A percentile compares a stretch with the other conserved stretches of the same genome.
Evolutionary conservation across 2,329 filamentous ascomycete genomes (phyloP).

Genomic region (Aschersonia sp.): DNA sequence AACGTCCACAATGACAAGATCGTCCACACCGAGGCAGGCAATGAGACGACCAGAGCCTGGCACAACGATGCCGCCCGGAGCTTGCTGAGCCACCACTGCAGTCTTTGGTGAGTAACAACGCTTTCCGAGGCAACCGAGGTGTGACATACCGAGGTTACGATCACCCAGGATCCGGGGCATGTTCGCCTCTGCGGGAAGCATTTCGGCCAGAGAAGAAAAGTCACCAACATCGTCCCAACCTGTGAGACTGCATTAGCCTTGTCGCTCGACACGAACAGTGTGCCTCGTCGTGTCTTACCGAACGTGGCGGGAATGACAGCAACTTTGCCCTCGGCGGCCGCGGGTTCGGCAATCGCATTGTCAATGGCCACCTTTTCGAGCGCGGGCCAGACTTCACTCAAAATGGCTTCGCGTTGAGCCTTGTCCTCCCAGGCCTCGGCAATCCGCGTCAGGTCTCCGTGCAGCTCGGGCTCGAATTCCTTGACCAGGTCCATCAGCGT

Average conservation of each 20-base stretch:
- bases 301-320: constrained; percentile 13
- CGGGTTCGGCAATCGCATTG: constrained; percentile 13
- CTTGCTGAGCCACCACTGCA: constrained; percentile 11
- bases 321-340: constrained; percentile 11
- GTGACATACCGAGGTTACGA: constrained; percentile 7
- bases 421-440: constrained; percentile 12
- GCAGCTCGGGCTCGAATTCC: constrained; percentile 10
- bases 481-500: constrained; percentile 11
- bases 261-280: too few species aligned
- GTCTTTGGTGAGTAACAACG: neutral
- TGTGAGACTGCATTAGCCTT: constrained; percentile 2
- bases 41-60: constrained; percentile 12
- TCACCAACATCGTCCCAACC: constrained; percentile 14
- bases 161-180: constrained; percentile 10
- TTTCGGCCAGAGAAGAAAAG: constrained; percentile 12
- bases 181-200: constrained; percentile 12
- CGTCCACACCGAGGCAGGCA: constrained; percentile 12
- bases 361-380: constrained; percentile 13
- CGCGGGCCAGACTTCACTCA: constrained; percentile 11
- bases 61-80: constrained; percentile 12
- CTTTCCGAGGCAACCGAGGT: neutral
- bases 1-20: constrained; percentile 12
- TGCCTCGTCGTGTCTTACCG: constrained; percentile 2
- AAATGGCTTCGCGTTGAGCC: constrained; percentile 6
- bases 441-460: constrained; percentile 9